Percentiles rank a stretch among this genome's conserved stretches.
phyloP scores from a whole-genome alignment of 176 grass and related monocot species.

The Triticum timopheevii region DNA sequence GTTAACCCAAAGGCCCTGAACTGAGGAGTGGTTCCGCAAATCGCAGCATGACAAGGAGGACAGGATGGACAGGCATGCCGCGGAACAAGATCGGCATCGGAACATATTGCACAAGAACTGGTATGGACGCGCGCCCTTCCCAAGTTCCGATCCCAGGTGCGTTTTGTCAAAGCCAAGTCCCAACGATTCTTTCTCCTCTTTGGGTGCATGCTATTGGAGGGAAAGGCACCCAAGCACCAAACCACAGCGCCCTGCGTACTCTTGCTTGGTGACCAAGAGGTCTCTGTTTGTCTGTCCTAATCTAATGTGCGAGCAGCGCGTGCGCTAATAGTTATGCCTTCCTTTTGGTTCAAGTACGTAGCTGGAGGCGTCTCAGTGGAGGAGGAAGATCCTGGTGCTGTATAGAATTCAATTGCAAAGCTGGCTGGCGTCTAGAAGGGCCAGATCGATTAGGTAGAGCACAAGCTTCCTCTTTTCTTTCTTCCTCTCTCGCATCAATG shows the following conservation, averaged over 20 bases:
- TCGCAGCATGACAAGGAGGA: slow-evolving; percentile 12
- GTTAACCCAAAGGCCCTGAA: too few relatives aligned
- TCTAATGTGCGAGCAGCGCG: background rate
- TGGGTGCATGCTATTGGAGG: background rate
- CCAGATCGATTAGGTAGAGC: background rate
- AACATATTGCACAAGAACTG: slow-evolving; percentile 1
- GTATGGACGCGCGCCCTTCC: background rate
- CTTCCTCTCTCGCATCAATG: too few relatives aligned
- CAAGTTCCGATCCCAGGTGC: background rate
- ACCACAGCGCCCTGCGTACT: background rate
- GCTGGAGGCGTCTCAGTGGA: slow-evolving; percentile 4
- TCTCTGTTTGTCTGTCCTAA: background rate
- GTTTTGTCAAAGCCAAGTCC: slow-evolving; percentile 12
- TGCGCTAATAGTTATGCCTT: slow-evolving; percentile 12
- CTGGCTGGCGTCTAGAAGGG: slow-evolving; percentile 21
- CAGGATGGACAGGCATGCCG: background rate
- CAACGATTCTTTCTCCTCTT: background rate
- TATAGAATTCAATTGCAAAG: background rate
- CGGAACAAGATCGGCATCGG: slow-evolving; percentile 36
- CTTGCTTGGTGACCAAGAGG: too few relatives aligned
- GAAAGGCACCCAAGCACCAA: background rate
- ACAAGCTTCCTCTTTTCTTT: background rate
- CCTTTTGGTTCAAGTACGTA: background rate
- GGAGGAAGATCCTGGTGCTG: background rate
- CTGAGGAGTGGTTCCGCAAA: slow-evolving; percentile 5